Base-by-base conservation (phyloP, 2,329 filamentous ascomycete species). In the Hymenoscyphus albidus region DNA sequence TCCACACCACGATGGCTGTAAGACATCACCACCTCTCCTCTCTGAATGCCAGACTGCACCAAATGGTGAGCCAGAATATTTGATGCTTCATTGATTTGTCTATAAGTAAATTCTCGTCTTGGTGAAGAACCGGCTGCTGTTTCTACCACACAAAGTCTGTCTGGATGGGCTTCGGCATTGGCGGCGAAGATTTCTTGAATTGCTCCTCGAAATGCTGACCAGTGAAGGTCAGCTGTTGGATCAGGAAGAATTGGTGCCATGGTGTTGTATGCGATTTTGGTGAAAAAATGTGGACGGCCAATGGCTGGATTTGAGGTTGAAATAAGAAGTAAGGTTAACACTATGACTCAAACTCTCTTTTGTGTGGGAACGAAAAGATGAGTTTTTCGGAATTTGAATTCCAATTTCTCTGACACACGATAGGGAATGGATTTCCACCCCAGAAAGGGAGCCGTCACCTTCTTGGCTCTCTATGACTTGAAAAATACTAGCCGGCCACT, bases 1-100 rank as follows among this genome's bases (percentile, higher is more conserved):
- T 91, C 91, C 40, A 97, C 93, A 64, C 87, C 87, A 64, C 93
- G 87, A 77, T 97, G 85, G 63, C 92, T 92, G 74, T 88, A 97
- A 68, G 95, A 91, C 91, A 97, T 96, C 72, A 97, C 92, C 2
- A 97, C 93, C 74, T 98, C 93, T 9, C 92, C 93, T 70, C 87
- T 82, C 65, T 87, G 82, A 68, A 92, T 82, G 64, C 93, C 93
- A 72, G 87, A 83, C 60, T 88, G 82, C 62, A 90, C 84, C 22
- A 97, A 82, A 74, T 96, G 85, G 77, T 96, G 88, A 27, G 92
- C 91, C 6, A 97, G 77, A 18, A 86, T 82, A 75, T 96, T 96
- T 38, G 91, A 90, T 0, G 89, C 88, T 79, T 97, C 90, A 74
- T 93, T 84, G 74, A 98, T 97, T 73, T 96, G 91, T 69, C 82